Conservation (phyloP, 257 asterid species). For the Datura wrightii region DNA sequence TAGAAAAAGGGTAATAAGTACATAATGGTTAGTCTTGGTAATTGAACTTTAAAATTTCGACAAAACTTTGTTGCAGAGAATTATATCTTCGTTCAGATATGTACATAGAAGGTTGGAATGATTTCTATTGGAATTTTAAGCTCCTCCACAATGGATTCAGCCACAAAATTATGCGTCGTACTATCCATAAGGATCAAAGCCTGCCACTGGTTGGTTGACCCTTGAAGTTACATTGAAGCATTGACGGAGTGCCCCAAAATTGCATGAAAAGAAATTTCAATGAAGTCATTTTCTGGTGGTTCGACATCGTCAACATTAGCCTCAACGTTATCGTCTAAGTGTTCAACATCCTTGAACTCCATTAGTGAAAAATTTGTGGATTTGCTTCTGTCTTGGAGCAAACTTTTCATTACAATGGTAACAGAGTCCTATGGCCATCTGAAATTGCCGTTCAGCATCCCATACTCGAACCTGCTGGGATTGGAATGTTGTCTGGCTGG, state of each 20-base stretch:
- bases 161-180: neutral
- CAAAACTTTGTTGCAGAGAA: neutral
- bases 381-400: neutral
- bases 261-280: neutral
- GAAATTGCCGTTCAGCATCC: neutral
- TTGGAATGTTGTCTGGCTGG: neutral
- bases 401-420: neutral
- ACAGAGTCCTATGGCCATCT: neutral
- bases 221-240: neutral
- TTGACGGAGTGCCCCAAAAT: neutral
- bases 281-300: neutral
- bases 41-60: neutral
- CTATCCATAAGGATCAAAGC: neutral
- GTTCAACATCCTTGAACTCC: neutral
- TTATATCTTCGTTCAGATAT: neutral
- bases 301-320: neutral
- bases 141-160: neutral
- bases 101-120: neutral
- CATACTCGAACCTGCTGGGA: neutral
- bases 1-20: constrained; percentile 14
- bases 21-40: neutral
- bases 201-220: neutral
- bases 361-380: neutral
- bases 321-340: neutral
- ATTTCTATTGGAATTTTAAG: neutral